Evolutionary conservation across 164 flowering plant species (phyloP).

Genomic region (Vitis labrusca): DNA sequence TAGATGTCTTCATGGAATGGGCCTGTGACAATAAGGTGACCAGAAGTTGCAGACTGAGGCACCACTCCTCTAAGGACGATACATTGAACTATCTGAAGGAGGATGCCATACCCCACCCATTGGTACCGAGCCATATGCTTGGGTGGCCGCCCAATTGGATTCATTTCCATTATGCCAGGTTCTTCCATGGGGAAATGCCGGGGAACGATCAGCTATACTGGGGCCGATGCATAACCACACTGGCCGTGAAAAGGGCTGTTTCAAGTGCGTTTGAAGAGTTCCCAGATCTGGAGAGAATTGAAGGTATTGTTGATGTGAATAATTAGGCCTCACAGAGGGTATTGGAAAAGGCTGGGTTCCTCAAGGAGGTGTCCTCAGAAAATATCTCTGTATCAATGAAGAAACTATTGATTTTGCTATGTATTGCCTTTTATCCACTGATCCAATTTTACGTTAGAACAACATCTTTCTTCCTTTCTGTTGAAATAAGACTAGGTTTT

Average conservation of each 20-base stretch:
- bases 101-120: constrained; percentile 27
- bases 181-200: constrained; percentile 12
- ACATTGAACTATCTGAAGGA: constrained; percentile 19
- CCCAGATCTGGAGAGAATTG: no score
- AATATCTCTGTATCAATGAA: constrained; percentile 3
- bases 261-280: not conserved
- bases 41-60: constrained; percentile 2
- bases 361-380: constrained; percentile 16
- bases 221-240: no score
- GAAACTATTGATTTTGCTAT: constrained; percentile 3
- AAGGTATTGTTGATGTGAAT: constrained; percentile 12
- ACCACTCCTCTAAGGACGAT: constrained; percentile 27
- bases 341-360: constrained; percentile 20
- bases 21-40: constrained; percentile 20
- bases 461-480: no score
- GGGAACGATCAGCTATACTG: constrained; percentile 16
- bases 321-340: constrained; percentile 23
- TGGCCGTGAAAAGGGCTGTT: no score
- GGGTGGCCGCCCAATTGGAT: constrained; percentile 24
- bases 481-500: no score
- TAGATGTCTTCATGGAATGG: constrained; percentile 29
- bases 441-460: not conserved
- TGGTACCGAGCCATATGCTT: constrained; percentile 20
- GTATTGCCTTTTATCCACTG: constrained; percentile 8
- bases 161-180: constrained; percentile 2